phyloP scores from a whole-genome alignment of 2,329 filamentous ascomycete species.

The Dactylellina sp. region DNA sequence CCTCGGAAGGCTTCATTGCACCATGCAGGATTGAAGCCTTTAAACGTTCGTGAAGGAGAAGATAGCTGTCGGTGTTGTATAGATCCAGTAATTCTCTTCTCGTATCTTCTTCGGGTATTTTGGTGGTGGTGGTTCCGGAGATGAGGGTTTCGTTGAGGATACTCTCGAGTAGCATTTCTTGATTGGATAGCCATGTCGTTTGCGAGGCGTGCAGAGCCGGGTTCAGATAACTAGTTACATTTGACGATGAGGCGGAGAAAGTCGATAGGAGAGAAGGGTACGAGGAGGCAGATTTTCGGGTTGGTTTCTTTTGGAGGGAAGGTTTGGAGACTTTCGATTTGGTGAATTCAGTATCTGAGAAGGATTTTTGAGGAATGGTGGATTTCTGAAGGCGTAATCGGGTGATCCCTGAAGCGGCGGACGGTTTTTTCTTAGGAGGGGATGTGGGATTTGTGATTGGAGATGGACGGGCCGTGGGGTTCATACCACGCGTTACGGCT shows the following conservation, averaged over 20 bases:
- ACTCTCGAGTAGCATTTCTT: slow-evolving; percentile 37
- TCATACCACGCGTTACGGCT: slow-evolving; percentile 44
- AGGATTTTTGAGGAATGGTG: slow-evolving; percentile 17
- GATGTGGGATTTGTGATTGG: slow-evolving; percentile 1
- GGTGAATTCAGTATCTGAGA: slow-evolving; percentile 45
- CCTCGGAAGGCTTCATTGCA: slow-evolving; percentile 39
- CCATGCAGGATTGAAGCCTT: slow-evolving; percentile 52
- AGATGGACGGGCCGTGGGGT: slow-evolving; percentile 21
- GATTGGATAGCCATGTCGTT: slow-evolving; percentile 37
- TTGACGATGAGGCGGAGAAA: slow-evolving; percentile 1
- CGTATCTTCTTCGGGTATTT: not conserved
- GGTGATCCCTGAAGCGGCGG: not conserved
- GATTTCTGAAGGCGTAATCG: slow-evolving; percentile 37
- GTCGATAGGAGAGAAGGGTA: slow-evolving; percentile 42
- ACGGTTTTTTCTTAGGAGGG: slow-evolving; percentile 19
- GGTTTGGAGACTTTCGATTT: slow-evolving; percentile 31
- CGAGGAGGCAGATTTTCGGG: slow-evolving; percentile 50
- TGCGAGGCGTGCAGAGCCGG: slow-evolving; percentile 8
- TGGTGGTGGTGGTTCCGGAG: not conserved
- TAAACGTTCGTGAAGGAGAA: slow-evolving; percentile 34
- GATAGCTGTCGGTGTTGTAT: slow-evolving; percentile 38
- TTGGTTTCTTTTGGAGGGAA: slow-evolving; percentile 17
- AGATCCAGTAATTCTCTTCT: slow-evolving; percentile 21
- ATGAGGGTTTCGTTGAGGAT: slow-evolving; percentile 33
- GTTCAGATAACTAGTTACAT: slow-evolving; percentile 6